A percentile compares a stretch with the other conserved stretches of the same genome.
phyloP scores from a whole-genome alignment of 176 grass and related monocot species.

The Aegilops tauschii region DNA sequence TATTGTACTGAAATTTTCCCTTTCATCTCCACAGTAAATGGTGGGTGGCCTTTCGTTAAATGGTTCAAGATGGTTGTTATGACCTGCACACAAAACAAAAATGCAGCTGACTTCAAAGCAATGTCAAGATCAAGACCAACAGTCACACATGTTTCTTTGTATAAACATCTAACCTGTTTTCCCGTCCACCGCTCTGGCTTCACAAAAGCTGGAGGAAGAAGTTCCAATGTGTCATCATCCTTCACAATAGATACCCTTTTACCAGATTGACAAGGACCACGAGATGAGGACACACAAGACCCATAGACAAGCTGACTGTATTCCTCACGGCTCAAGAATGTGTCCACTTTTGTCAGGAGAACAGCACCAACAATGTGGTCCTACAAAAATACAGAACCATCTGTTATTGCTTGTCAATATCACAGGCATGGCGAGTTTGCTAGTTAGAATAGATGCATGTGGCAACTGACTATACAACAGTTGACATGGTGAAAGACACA shows the following conservation, averaged over 20 bases:
- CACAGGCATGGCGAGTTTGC: neutral
- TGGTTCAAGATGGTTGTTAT: constrained; percentile 89
- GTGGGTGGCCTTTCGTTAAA: constrained; percentile 70
- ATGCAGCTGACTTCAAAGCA: neutral
- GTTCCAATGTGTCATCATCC: constrained; percentile 44
- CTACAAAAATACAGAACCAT: constrained; percentile 35
- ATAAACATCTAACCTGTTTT: constrained; percentile 67
- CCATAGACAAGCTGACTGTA: constrained; percentile 85
- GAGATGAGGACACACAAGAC: constrained; percentile 49
- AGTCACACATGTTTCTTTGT: neutral
- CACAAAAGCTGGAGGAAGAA: constrained; percentile 59
- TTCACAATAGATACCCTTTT: constrained; percentile 56
- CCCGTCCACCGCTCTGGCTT: constrained; percentile 85
- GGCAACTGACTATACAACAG: neutral
- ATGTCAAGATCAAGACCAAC: constrained; percentile 1
- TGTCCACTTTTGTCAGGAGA: constrained; percentile 75
- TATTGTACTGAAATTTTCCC: constrained; percentile 69
- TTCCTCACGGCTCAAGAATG: constrained; percentile 80
- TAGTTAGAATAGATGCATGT: neutral
- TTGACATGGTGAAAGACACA: neutral
- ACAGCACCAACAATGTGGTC: constrained; percentile 96
- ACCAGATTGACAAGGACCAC: constrained; percentile 28
- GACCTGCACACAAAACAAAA: constrained; percentile 47
- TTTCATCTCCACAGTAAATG: constrained; percentile 68
- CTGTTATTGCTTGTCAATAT: constrained; percentile 14